Conservation (phyloP, 257 asterid genomes). For the Nicotiana paniculata region DNA sequence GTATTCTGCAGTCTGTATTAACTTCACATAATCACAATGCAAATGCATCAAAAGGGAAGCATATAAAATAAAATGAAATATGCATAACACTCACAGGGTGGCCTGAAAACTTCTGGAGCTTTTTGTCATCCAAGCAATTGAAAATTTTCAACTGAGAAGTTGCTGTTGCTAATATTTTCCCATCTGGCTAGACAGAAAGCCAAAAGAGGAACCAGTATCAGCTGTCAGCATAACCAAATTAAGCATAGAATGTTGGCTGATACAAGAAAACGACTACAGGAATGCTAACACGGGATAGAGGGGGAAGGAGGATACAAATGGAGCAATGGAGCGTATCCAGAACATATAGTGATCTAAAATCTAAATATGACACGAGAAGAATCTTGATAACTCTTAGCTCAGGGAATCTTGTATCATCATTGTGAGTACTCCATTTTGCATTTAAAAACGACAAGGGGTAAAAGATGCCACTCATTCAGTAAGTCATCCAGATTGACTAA, state of each 20-base stretch:
- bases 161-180: conserved; percentile 71
- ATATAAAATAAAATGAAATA: conserved; percentile 14
- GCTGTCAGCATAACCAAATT: background rate
- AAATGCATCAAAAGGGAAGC: background rate
- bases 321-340: background rate
- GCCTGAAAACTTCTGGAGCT: conserved; percentile 84
- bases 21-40: background rate
- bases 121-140: conserved; percentile 54
- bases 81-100: conserved; percentile 72
- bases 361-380: background rate
- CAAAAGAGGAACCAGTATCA: background rate
- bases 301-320: background rate
- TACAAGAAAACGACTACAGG: background rate
- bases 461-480: background rate
- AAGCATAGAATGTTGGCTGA: background rate
- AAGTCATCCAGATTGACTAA: background rate
- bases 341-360: background rate
- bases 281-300: background rate
- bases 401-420: background rate
- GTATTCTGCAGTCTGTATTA: background rate
- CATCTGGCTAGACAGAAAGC: conserved; percentile 48
- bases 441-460: background rate
- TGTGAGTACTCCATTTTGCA: background rate
- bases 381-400: background rate
- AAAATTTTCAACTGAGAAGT: conserved; percentile 70